phyloP scores from a whole-genome alignment of 129 eudicot species.

The Centella asiatica region DNA sequence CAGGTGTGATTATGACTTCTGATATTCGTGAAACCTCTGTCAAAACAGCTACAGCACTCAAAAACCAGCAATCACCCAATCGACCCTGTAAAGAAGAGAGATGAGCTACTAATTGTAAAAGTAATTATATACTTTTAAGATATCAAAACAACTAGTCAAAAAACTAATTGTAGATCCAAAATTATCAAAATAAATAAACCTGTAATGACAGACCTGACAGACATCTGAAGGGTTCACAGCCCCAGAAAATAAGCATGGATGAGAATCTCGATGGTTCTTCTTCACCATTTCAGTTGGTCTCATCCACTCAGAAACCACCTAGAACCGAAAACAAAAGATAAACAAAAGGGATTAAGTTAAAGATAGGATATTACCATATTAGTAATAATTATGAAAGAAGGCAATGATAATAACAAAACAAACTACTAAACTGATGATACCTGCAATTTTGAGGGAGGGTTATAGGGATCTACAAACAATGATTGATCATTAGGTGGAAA shows the following conservation, averaged over 20 bases:
- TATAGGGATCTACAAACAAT: slow-evolving; percentile 71
- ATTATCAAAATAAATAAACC: no score
- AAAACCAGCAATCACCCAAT: slow-evolving; percentile 98
- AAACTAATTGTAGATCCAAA: not conserved
- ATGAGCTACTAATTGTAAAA: not conserved
- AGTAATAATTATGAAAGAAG: not conserved
- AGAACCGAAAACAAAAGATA: not conserved
- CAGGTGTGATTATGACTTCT: slow-evolving; percentile 92
- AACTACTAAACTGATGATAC: slow-evolving; percentile 14
- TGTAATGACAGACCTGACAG: slow-evolving; percentile 76
- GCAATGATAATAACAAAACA: not conserved
- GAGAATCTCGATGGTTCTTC: slow-evolving; percentile 52
- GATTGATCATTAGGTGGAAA: slow-evolving; percentile 92
- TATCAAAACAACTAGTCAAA: no score
- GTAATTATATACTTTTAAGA: not conserved
- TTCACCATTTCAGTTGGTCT: slow-evolving; percentile 75
- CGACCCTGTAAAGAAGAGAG: slow-evolving; percentile 58
- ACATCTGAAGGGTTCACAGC: slow-evolving; percentile 91
- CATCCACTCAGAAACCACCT: slow-evolving; percentile 94
- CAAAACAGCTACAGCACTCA: slow-evolving; percentile 98
- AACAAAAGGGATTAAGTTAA: not conserved
- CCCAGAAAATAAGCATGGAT: slow-evolving; percentile 84
- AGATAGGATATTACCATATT: not conserved
- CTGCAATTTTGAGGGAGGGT: slow-evolving; percentile 83
- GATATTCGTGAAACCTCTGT: slow-evolving; percentile 89